A percentile compares a stretch with the other conserved stretches of the same genome.
phyloP scores from a whole-genome alignment of 129 eudicot species.

The Gnaphalium uliginosum region DNA sequence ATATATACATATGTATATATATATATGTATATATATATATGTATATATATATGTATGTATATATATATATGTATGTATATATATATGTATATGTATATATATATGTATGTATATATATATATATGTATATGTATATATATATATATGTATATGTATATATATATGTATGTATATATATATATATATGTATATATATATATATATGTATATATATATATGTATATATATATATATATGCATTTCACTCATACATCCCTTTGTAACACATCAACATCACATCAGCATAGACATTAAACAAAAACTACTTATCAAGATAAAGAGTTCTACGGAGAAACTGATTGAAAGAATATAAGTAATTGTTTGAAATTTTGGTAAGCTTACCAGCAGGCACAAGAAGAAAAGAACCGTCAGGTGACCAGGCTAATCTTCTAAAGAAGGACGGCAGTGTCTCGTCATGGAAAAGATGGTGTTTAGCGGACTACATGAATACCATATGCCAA shows the following conservation, averaged over 20 bases:
- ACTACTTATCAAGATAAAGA: neutral
- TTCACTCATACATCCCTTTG: neutral
- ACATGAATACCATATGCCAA: constrained; percentile 37
- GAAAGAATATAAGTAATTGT: neutral
- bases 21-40: too few relatives aligned
- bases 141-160: too few relatives aligned
- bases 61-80: too few relatives aligned
- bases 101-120: too few relatives aligned
- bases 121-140: too few relatives aligned
- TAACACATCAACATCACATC: neutral
- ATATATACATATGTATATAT: too few relatives aligned
- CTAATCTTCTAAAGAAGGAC: constrained; percentile 93
- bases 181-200: too few relatives aligned
- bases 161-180: too few relatives aligned
- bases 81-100: too few relatives aligned
- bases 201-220: too few relatives aligned
- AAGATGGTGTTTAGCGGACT: constrained; percentile 77
- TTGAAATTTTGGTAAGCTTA: constrained; percentile 24
- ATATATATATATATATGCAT: neutral
- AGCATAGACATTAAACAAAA: constrained; percentile 4
- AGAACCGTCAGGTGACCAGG: constrained; percentile 99
- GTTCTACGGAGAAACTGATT: neutral
- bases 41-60: too few relatives aligned
- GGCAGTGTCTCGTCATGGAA: constrained; percentile 96
- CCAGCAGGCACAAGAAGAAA: constrained; percentile 98